Evolutionary conservation across 495 filamentous ascomycete genomes (phyloP), one percentile per base, ranked within the genome.

Genomic region (Penicillium mononematosum): DNA sequence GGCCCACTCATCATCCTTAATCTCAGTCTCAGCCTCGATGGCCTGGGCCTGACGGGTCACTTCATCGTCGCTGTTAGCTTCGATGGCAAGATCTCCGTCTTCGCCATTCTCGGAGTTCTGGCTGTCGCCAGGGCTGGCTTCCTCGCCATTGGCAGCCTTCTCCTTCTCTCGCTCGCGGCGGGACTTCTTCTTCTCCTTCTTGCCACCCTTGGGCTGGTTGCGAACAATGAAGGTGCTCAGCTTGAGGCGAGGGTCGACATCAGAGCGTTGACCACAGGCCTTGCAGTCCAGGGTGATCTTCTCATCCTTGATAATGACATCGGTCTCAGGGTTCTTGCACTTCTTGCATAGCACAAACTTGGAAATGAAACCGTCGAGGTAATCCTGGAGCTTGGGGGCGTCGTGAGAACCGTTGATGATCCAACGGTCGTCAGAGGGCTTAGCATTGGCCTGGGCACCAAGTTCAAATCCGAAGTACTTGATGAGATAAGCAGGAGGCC

Each of bases 401-500:
- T 98, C 94, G 74, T 98, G 94, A 59, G 94, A 91, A 73, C 94
- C 94, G 77, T 98, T 98, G 82, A 98, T 97, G 78, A 98, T 98
- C 90, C 95, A 98, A 66, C 94, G 94, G 73, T 98, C 94, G 75
- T 98, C 94, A 34, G 89, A 83, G 52, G 94, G 94, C 74, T 96
- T 94, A 59, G 88, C 92, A 74, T 96, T 98, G 78, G 95, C 96
- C 78, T 98, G 94, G 55, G 94, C 94, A 67, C 94, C 94, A 19
- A 98, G 85, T 75, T 98, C 94, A 69, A 98, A 98, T 58, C 95
- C 94, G 70, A 98, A 98, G 82, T 96, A 98, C 79, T 98, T 98
- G 86, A 98, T 97, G 67, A 98, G 85, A 68, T 96, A 96, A 61
- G 89, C 81, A 55, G 93, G 90, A 59, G 92, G 92, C 69, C 94